Evolutionary conservation across 768 basidiomycete species (phyloP).

Genomic region (Leccinum broughii): DNA sequence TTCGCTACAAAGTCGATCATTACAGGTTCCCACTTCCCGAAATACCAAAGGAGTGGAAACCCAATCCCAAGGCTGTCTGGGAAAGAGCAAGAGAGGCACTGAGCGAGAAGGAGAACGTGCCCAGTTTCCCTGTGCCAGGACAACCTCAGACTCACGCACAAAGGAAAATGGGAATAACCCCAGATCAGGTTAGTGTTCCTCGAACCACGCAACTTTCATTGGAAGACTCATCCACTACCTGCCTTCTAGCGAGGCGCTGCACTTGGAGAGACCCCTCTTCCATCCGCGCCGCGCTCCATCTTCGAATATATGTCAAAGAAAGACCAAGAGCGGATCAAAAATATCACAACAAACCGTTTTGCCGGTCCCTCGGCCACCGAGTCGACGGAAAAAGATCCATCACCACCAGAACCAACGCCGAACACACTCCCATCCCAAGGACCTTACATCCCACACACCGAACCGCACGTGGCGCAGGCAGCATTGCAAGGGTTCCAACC

Average conservation of each 20-base stretch:
- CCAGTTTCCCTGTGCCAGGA: conserved; percentile 21
- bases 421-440: conserved; percentile 25
- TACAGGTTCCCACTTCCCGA: conserved; percentile 82
- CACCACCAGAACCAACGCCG: conserved; percentile 18
- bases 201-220: background rate
- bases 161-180: conserved; percentile 63
- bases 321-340: conserved; percentile 81
- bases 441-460: conserved; percentile 56
- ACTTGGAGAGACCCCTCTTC: conserved; percentile 78
- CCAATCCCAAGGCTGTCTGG: conserved; percentile 83
- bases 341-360: conserved; percentile 42
- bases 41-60: conserved; percentile 81
- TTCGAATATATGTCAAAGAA: conserved; percentile 95
- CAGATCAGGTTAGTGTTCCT: conserved; percentile 61
- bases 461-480: conserved; percentile 80
- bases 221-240: conserved; percentile 6
- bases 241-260: conserved; percentile 68
- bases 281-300: conserved; percentile 73
- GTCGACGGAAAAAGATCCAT: conserved; percentile 18
- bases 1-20: conserved; percentile 17
- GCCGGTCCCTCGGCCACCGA: conserved; percentile 30
- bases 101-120: conserved; percentile 47
- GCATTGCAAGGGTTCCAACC: conserved; percentile 91
- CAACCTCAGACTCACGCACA: conserved; percentile 40
- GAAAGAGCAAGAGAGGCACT: conserved; percentile 40